Percentiles rank a stretch among this genome's conserved stretches.
phyloP scores from a whole-genome alignment of 805 yeast genomes.

The Wickerhamomyces subpelliculosus region DNA sequence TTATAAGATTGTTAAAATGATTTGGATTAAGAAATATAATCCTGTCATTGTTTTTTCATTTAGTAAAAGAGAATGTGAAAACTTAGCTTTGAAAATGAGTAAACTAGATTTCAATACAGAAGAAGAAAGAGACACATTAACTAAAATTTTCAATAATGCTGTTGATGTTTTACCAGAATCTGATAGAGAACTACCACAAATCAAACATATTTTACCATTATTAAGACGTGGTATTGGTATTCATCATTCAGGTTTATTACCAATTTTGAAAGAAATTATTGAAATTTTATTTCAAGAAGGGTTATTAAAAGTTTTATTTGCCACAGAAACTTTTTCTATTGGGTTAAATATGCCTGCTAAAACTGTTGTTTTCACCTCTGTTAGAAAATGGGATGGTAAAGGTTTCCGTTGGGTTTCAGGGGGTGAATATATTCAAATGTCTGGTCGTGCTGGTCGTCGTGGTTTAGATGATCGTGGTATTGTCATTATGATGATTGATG shows the following conservation, averaged over 20 bases:
- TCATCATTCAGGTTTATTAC: slow-evolving; percentile 94
- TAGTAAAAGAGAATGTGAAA: slow-evolving; percentile 94
- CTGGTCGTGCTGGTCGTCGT: slow-evolving; percentile 99
- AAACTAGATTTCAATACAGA: slow-evolving; percentile 90
- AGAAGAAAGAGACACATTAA: slow-evolving; percentile 86
- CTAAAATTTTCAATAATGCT: slow-evolving; percentile 88
- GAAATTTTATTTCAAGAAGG: slow-evolving; percentile 98
- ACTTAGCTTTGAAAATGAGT: slow-evolving; percentile 90
- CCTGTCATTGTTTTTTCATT: slow-evolving; percentile 99
- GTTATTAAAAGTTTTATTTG: slow-evolving; percentile 85
- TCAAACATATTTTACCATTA: slow-evolving; percentile 82
- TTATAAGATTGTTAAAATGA: slow-evolving; percentile 95
- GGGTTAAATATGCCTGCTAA: slow-evolving; percentile 99
- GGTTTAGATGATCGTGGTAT: slow-evolving; percentile 99
- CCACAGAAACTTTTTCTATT: slow-evolving; percentile 97
- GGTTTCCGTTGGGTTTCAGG: slow-evolving; percentile 99
- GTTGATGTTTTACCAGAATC: slow-evolving; percentile 80
- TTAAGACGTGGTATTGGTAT: slow-evolving; percentile 95
- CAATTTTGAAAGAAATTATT: slow-evolving; percentile 88
- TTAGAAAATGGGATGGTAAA: slow-evolving; percentile 96
- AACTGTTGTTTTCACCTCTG: slow-evolving; percentile 96
- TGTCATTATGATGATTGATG: slow-evolving; percentile 98
- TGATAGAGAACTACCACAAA: slow-evolving; percentile 91
- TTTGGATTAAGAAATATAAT: slow-evolving; percentile 91
- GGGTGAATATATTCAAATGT: slow-evolving; percentile 99